Evolutionary conservation across 345 rosid genomes (phyloP), one percentile per base, ranked within the genome.

Genomic region (Acer negundo): DNA sequence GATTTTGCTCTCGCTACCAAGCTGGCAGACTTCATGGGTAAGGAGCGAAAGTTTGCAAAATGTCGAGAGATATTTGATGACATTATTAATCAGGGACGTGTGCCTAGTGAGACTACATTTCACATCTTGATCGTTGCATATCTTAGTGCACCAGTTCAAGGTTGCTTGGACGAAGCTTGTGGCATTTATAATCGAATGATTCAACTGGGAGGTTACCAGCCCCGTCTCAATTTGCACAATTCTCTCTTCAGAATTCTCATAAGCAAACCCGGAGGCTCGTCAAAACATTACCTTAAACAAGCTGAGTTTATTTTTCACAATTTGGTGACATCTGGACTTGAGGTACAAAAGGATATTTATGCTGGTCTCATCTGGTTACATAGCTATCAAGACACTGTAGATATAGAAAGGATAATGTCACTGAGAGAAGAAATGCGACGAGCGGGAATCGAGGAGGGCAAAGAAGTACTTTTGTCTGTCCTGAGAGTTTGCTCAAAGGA

Each of bases 1-100:
- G 94, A 93, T 89, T 95, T 95, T 70, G 95, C 91, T 19, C 87
- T 95, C 80, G 87, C 98, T 3, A 91, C 99, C 17, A 93, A 91
- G 89, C 81, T 95, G 38, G 97, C 98, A 23, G 97, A 92, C 81
- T 89, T 83, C 85, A 69, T 92, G 86, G 99, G 98, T 8, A 95
- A 91, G 82, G 94, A 89, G 82, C 73, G 90, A 40, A 95, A 93
- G 85, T 88, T 82, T 65, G 74, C 90, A 2, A 93, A 92, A 84
- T 95, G 98, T 59, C 80, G 94, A 22, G 97, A 95, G 73, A 80
- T 95, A 44, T 93, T 90, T 35, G 96, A 95, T 58, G 92, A 93
- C 81, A 84, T 93, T 55, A 82, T 95, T 82, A 92, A 88, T 77
- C 98, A 91, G 83, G 97, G 97, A 3, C 92, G 94, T 70, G 94